Percentiles rank a stretch among this genome's conserved stretches.
phyloP scores from a whole-genome alignment of 495 filamentous ascomycete genomes.

The Aspergillus heteromorphus region DNA sequence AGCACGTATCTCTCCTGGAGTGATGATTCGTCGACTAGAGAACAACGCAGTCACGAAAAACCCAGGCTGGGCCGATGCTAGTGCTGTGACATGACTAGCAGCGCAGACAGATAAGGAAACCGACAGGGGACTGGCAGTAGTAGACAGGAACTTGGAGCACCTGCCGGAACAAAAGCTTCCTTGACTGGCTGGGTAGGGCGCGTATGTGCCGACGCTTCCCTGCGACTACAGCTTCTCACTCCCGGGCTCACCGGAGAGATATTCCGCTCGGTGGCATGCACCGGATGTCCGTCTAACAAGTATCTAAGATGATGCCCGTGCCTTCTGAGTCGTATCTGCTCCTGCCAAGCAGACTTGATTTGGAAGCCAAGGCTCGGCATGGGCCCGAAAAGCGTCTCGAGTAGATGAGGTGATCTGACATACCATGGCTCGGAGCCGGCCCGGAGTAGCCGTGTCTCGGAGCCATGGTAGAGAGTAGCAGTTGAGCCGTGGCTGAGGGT shows the following conservation, averaged over 20 bases:
- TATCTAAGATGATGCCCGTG: neutral
- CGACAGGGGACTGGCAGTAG: neutral
- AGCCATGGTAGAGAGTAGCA: neutral
- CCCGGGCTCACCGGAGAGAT: neutral
- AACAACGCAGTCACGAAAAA: neutral
- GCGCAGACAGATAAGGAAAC: neutral
- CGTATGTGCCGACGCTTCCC: neutral
- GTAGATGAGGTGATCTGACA: neutral
- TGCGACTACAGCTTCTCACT: neutral
- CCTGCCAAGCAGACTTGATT: neutral
- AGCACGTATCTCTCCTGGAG: neutral
- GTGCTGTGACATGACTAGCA: neutral
- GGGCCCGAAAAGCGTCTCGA: neutral
- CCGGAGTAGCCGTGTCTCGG: neutral
- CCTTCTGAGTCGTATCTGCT: neutral
- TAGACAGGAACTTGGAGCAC: neutral
- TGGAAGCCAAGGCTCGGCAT: neutral
- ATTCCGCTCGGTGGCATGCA: too few species aligned
- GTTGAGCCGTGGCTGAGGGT: neutral
- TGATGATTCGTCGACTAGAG: neutral
- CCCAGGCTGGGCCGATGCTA: neutral
- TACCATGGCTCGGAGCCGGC: neutral
- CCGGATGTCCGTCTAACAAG: neutral
- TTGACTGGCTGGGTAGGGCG: neutral
- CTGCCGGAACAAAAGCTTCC: neutral